Percentiles rank a stretch among this genome's conserved stretches.
These are phyloP conservation scores for Trypanosoma mega DNA, from an alignment of 208 protist species.

Conservation along the genomic window DNA sequence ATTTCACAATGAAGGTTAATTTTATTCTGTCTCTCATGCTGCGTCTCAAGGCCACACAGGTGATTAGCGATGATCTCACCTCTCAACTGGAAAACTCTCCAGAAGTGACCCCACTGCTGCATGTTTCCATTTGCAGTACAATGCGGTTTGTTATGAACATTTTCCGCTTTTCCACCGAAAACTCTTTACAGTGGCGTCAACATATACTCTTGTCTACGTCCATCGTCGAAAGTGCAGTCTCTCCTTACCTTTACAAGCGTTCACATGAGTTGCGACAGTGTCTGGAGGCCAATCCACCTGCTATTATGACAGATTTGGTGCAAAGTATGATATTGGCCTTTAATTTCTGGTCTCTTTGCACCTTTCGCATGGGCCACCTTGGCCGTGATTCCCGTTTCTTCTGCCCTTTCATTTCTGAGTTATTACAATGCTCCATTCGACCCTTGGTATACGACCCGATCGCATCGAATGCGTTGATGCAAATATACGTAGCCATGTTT, in stretches of 20 bases:
- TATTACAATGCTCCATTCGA: slow-evolving; percentile 74
- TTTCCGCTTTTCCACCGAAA: slow-evolving; percentile 79
- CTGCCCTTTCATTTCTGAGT: slow-evolving; percentile 82
- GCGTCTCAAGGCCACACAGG: slow-evolving; percentile 79
- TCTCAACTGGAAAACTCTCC: slow-evolving; percentile 34
- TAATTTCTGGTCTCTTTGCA: slow-evolving; percentile 77
- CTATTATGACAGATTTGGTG: slow-evolving; percentile 51
- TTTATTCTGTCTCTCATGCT: slow-evolving; percentile 86
- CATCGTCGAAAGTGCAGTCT: slow-evolving; percentile 72
- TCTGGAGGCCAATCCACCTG: slow-evolving; percentile 27
- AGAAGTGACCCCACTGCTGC: slow-evolving; percentile 28
- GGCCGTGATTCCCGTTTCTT: slow-evolving; percentile 64
- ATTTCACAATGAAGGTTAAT: slow-evolving; percentile 90
- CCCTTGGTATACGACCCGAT: slow-evolving; percentile 47
- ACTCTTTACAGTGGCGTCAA: slow-evolving; percentile 85
- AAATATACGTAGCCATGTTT: slow-evolving; percentile 83
- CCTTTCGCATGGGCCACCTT: slow-evolving; percentile 77
- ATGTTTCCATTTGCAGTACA: slow-evolving; percentile 64
- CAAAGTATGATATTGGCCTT: slow-evolving; percentile 75
- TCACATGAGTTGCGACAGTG: slow-evolving; percentile 41
- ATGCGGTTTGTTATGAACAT: slow-evolving; percentile 93
- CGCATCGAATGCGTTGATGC: slow-evolving; percentile 59
- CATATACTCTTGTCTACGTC: slow-evolving; percentile 88
- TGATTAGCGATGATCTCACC: slow-evolving; percentile 78
- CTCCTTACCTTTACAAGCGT: slow-evolving; percentile 66